Base-by-base conservation (phyloP, 2,329 filamentous ascomycete genomes). In the Thermomyces lanuginosus region DNA sequence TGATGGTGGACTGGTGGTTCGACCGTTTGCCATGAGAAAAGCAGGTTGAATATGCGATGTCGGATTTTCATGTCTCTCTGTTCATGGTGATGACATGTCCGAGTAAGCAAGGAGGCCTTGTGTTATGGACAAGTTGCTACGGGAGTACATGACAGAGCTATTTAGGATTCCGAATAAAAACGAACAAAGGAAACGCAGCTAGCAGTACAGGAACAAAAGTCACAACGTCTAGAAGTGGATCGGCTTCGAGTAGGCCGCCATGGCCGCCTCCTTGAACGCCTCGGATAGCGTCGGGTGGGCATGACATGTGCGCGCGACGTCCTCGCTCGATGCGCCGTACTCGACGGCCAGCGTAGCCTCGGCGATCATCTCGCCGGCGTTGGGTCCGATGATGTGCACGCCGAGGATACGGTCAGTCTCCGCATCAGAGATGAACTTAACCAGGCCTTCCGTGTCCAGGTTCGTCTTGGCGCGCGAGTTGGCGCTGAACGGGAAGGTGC, bases 401-500 rank as follows among this genome's bases (percentile, higher is more conserved):
- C 89, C 89, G 36, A 98, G 66, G 42, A 98, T 77, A 42, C 89
- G 73, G 60, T 98, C 89, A 18, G 89, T 98, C 69, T 95, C 80
- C 27, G 83, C 82, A 53, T 98, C 89, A 19, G 84, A 76, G 36
- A 98, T 66, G 64, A 98, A 91, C 70, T 98, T 98, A 45, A 98
- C 89, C 14, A 92, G 63, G 43, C 89, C 89, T 32, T 98, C 89
- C 18, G 80, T 80, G 52, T 98, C 89, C 42, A 91, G 66, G 66
- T 95, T 98, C 51, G 89, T 98, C 78, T 95, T 98, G 44, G 89
- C 89, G 54, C 89, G 77, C 33, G 82, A 92, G 72, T 98, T 98
- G 63, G 89, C 89, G 49, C 75, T 79, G 70, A 98, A 98, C 43
- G 89, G 89, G 72, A 98, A 98, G 26, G 70, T 77, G 54, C 89